phyloP scores from a whole-genome alignment of 1,139 yeast species.

The Candida labiduridarum region DNA sequence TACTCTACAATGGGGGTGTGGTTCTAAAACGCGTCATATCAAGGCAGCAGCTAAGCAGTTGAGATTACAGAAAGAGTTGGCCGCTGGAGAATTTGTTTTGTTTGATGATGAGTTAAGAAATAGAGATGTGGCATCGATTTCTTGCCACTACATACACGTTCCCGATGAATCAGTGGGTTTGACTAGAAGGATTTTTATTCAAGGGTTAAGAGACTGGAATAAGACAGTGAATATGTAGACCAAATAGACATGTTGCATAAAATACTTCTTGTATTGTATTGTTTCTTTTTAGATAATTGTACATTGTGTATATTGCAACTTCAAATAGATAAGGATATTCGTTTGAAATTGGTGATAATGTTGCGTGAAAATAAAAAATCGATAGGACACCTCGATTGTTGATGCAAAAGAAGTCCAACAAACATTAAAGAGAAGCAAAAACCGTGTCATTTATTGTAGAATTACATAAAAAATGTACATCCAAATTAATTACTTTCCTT shows the following conservation, averaged over 20 bases:
- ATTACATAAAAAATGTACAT: no score
- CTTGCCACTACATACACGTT: constrained; percentile 62
- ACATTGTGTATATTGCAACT: neutral
- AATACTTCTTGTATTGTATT: neutral
- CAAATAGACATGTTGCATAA: constrained; percentile 7
- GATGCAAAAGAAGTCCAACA: no score
- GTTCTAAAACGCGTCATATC: constrained; percentile 65
- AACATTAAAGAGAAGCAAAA: no score
- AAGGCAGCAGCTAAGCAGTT: constrained; percentile 46
- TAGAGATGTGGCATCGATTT: constrained; percentile 61
- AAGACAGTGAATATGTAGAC: constrained; percentile 7
- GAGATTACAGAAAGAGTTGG: constrained; percentile 40
- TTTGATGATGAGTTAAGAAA: constrained; percentile 74
- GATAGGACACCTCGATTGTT: no score
- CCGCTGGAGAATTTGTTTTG: constrained; percentile 54
- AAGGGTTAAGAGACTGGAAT: constrained; percentile 45
- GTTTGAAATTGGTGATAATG: neutral
- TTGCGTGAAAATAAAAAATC: neutral
- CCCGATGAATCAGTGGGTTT: constrained; percentile 49
- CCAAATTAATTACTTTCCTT: neutral
- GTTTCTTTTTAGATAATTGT: neutral
- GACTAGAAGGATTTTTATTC: constrained; percentile 47
- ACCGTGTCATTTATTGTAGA: no score
- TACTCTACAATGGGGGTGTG: constrained; percentile 66
- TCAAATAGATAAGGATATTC: neutral